Percentiles rank a stretch among this genome's conserved stretches.
Evolutionary conservation across 306 rosid genomes (phyloP).

Genomic region (Senna tora): DNA sequence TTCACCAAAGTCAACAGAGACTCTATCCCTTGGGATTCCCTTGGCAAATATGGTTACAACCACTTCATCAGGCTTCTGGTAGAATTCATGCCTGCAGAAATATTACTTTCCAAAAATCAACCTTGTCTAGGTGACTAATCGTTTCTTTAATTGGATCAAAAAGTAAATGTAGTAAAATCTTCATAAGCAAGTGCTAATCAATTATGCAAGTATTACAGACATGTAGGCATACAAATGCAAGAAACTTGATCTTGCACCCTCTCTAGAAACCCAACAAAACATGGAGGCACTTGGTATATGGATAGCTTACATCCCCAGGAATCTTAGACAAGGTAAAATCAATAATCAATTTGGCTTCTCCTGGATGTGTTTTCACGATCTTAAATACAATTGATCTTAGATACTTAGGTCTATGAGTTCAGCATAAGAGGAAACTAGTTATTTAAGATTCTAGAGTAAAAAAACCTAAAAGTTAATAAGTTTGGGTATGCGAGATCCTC

Average conservation of each 20-base stretch:
- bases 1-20: constrained; percentile 70
- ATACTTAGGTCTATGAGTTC: neutral
- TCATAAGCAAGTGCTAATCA: neutral
- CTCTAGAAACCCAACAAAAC: neutral
- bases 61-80: constrained; percentile 74
- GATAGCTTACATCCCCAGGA: neutral
- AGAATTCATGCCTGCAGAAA: constrained; percentile 71
- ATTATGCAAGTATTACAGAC: neutral
- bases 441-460: neutral
- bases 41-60: constrained; percentile 74
- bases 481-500: neutral
- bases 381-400: too few species aligned
- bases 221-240: neutral
- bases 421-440: neutral
- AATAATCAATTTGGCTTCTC: too few species aligned
- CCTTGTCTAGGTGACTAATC: neutral
- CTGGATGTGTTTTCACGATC: too few species aligned
- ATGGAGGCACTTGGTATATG: neutral
- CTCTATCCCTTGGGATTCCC: constrained; percentile 55
- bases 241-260: neutral
- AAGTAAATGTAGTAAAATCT: neutral
- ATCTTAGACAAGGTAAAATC: too few species aligned
- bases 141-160: constrained; percentile 10
- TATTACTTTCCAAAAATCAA: constrained; percentile 17
- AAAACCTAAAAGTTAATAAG: too few species aligned